Evolutionary conservation across 169 alveolate genomes (phyloP).

Genomic region (Plasmodium knowlesi): DNA sequence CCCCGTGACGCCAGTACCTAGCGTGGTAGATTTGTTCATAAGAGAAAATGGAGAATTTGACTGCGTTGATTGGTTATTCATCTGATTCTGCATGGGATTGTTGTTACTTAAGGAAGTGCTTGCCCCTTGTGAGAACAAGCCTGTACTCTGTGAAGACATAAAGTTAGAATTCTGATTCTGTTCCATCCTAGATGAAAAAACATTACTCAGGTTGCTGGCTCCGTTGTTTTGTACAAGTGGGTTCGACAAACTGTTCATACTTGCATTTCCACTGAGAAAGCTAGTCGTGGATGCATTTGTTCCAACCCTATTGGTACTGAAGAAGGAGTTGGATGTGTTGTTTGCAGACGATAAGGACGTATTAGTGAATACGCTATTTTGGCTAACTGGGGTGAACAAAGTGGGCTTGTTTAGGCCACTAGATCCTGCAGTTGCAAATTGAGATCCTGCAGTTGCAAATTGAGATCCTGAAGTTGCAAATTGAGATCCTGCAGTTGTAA

Average conservation of each 20-base stretch:
- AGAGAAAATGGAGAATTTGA: neutral
- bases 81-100: neutral
- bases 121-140: neutral
- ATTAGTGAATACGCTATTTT: neutral
- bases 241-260: neutral
- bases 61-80: neutral
- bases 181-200: neutral
- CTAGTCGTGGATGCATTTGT: neutral
- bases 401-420: neutral
- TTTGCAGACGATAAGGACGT: neutral
- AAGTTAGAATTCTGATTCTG: neutral
- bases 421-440: neutral
- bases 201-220: neutral
- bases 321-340: neutral
- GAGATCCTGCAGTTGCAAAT: neutral
- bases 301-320: neutral
- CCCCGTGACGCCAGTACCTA: neutral
- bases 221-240: neutral
- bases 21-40: neutral
- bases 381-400: slow-evolving; percentile 18
- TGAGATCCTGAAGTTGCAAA: neutral
- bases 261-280: neutral
- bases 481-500: neutral
- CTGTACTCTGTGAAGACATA: neutral
- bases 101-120: neutral